phyloP scores from a whole-genome alignment of 345 rosid genomes.

The Bruguiera sexangula region DNA sequence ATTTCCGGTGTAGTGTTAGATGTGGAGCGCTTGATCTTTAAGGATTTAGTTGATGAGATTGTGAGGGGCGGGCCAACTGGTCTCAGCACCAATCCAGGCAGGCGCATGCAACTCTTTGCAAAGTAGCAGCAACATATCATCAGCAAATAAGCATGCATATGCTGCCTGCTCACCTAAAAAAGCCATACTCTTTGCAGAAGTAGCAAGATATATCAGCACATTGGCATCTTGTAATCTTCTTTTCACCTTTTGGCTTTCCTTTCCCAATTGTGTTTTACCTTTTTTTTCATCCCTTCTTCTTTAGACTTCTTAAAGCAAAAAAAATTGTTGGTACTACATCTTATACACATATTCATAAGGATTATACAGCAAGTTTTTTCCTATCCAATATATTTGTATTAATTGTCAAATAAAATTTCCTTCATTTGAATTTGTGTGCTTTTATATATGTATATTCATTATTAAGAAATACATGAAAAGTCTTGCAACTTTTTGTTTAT shows the following conservation, averaged over 20 bases:
- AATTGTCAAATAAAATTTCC: too few species aligned
- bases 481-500: too few species aligned
- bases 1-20: constrained; percentile 62
- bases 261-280: not conserved
- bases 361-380: too few species aligned
- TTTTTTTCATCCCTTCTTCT: not conserved
- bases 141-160: too few species aligned
- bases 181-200: too few species aligned
- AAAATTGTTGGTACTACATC: not conserved
- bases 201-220: too few species aligned
- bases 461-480: too few species aligned
- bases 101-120: constrained; percentile 54
- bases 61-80: constrained; percentile 48
- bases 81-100: constrained; percentile 39
- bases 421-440: too few species aligned
- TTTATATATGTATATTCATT: too few species aligned
- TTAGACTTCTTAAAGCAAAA: not conserved
- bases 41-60: constrained; percentile 76
- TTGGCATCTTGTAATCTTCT: too few species aligned
- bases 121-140: constrained; percentile 22
- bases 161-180: too few species aligned
- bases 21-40: constrained; percentile 75
- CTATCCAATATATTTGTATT: too few species aligned
- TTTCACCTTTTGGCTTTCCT: not conserved
- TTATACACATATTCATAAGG: not conserved